phyloP scores from a whole-genome alignment of 129 eudicot species.

The Apium graveolens region DNA sequence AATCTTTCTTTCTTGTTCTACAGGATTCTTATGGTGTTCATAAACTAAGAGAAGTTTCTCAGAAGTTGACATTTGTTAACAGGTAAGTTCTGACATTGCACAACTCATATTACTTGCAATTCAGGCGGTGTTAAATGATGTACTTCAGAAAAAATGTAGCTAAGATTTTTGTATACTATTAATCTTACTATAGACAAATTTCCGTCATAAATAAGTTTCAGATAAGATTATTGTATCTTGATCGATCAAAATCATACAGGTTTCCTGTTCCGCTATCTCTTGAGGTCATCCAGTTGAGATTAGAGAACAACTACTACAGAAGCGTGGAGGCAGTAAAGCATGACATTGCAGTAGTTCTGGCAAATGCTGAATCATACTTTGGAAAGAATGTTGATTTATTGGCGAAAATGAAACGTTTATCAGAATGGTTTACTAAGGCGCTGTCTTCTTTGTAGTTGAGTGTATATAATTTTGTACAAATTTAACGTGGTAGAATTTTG shows the following conservation, averaged over 20 bases:
- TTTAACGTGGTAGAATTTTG: slow-evolving; percentile 13
- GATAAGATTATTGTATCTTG: background rate
- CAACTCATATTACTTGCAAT: background rate
- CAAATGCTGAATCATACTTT: slow-evolving; percentile 44
- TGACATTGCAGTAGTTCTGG: slow-evolving; percentile 65
- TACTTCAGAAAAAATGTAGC: background rate
- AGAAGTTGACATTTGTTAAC: slow-evolving; percentile 52
- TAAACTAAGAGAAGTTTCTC: slow-evolving; percentile 67
- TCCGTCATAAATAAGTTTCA: too few species aligned
- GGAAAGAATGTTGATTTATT: slow-evolving; percentile 45
- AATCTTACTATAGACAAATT: background rate
- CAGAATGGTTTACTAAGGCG: slow-evolving; percentile 62
- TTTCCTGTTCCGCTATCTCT: slow-evolving; percentile 83
- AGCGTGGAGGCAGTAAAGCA: slow-evolving; percentile 70
- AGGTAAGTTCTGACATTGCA: slow-evolving; percentile 29
- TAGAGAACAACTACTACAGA: slow-evolving; percentile 80
- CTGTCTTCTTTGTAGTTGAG: slow-evolving; percentile 44
- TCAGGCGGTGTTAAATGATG: background rate
- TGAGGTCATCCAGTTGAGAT: slow-evolving; percentile 57
- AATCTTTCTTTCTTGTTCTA: slow-evolving; percentile 5
- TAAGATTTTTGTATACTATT: background rate
- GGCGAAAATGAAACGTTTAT: slow-evolving; percentile 43
- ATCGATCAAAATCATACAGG: slow-evolving; percentile 31
- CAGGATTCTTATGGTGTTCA: slow-evolving; percentile 86
- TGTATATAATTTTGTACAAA: slow-evolving; percentile 64